These are phyloP conservation scores for Rutstroemia sp. DNA, from an alignment of 2,329 filamentous ascomycete species.

Conservation along the genomic window DNA sequence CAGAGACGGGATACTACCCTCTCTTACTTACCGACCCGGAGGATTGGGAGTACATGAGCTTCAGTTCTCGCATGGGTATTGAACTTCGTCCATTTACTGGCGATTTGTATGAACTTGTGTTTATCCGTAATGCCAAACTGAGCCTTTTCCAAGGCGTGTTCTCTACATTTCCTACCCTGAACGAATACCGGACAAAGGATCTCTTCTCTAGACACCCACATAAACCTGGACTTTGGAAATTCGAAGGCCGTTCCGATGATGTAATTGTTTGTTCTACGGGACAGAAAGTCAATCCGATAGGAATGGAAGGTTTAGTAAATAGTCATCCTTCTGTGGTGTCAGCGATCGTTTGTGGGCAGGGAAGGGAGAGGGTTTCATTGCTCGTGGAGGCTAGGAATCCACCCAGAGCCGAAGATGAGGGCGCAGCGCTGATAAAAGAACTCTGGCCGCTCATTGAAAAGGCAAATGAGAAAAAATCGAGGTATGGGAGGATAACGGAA, in stretches of 20 bases:
- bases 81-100: neutral
- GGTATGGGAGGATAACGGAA: neutral
- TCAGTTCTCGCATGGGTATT: neutral
- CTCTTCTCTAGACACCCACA: constrained; percentile 34
- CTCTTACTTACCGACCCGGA: neutral
- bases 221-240: constrained; percentile 31
- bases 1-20: neutral
- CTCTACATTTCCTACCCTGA: constrained; percentile 21
- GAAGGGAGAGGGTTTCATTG: neutral
- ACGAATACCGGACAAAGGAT: constrained; percentile 25
- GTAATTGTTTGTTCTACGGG: constrained; percentile 37
- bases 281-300: constrained; percentile 37
- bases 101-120: constrained; percentile 22
- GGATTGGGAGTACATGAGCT: neutral
- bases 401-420: neutral
- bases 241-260: constrained; percentile 32
- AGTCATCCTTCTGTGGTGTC: neutral
- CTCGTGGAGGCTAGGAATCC: neutral
- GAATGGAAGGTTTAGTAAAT: constrained; percentile 1
- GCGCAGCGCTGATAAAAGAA: neutral
- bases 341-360: neutral
- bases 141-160: constrained; percentile 25
- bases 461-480: neutral
- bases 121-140: constrained; percentile 1
- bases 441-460: neutral